Conservation (phyloP, 2,329 filamentous ascomycete genomes). For the Fonsecaea monophora region DNA sequence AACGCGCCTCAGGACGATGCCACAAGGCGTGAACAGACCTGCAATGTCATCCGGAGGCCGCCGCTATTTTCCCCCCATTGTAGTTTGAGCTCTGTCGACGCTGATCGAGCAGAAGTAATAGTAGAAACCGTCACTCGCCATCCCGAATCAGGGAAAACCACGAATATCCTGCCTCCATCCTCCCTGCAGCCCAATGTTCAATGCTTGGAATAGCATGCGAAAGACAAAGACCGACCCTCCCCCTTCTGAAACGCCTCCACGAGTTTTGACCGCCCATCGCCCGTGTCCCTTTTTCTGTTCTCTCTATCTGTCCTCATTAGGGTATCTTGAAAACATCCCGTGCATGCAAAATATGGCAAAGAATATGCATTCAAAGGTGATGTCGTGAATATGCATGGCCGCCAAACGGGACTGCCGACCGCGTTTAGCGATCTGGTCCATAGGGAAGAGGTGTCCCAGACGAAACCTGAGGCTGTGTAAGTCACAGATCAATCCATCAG, state of each 20-base stretch:
- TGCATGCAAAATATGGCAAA: conserved; percentile 16
- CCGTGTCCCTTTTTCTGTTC: conserved; percentile 20
- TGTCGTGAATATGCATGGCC: neutral
- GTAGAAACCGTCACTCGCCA: neutral
- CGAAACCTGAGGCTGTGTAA: conserved; percentile 22
- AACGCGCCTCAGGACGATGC: conserved; percentile 19
- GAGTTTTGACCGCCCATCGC: conserved; percentile 10
- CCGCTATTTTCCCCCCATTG: neutral
- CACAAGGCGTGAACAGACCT: conserved; percentile 22
- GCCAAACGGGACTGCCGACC: neutral
- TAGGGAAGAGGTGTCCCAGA: conserved; percentile 26
- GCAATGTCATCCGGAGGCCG: neutral
- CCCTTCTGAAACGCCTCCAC: conserved; percentile 7
- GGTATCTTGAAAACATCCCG: conserved; percentile 29
- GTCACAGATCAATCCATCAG: conserved; percentile 15
- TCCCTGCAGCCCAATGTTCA: neutral
- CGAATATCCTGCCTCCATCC: neutral
- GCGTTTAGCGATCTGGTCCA: conserved; percentile 30
- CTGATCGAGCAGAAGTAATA: neutral
- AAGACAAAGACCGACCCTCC: conserved; percentile 3
- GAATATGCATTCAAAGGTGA: conserved; percentile 10
- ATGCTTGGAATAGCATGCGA: neutral
- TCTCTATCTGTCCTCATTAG: conserved; percentile 30
- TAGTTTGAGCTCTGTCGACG: neutral
- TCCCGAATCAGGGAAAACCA: neutral